These are phyloP conservation scores for Penicillium malachiteum DNA, from an alignment of 495 filamentous ascomycete species.

Conservation along the genomic window DNA sequence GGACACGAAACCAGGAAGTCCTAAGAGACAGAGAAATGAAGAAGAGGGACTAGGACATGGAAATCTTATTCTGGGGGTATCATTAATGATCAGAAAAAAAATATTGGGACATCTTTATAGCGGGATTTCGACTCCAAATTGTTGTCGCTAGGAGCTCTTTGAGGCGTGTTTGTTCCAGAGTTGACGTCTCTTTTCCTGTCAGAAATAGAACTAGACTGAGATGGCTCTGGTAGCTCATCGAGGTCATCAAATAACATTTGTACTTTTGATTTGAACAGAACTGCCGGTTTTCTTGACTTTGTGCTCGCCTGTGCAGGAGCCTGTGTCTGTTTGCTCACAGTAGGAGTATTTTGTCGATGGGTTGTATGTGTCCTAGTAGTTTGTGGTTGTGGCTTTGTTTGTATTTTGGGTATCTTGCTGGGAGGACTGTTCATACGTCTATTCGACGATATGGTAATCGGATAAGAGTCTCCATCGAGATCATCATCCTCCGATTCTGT, in stretches of 20 bases:
- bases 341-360: background rate
- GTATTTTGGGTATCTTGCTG: background rate
- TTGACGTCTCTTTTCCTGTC: constrained; percentile 14
- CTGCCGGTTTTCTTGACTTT: constrained; percentile 15
- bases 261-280: constrained; percentile 29
- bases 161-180: constrained; percentile 12
- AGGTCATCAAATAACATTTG: constrained; percentile 44
- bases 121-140: constrained; percentile 31
- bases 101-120: constrained; percentile 48
- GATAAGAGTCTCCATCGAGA: constrained; percentile 27
- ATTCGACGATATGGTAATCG: constrained; percentile 1
- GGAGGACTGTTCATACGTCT: background rate
- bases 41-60: too few relatives aligned
- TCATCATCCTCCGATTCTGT: constrained; percentile 44
- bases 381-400: background rate
- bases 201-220: constrained; percentile 16
- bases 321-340: background rate
- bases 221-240: constrained; percentile 40
- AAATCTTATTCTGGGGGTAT: background rate
- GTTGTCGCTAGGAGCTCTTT: constrained; percentile 12
- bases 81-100: constrained; percentile 23
- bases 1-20: background rate
- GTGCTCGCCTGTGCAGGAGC: constrained; percentile 10
- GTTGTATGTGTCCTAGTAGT: background rate
- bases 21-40: too few relatives aligned